Evolutionary conservation across 495 filamentous ascomycete species (phyloP).

Genomic region (Mycothermus thermophilus): DNA sequence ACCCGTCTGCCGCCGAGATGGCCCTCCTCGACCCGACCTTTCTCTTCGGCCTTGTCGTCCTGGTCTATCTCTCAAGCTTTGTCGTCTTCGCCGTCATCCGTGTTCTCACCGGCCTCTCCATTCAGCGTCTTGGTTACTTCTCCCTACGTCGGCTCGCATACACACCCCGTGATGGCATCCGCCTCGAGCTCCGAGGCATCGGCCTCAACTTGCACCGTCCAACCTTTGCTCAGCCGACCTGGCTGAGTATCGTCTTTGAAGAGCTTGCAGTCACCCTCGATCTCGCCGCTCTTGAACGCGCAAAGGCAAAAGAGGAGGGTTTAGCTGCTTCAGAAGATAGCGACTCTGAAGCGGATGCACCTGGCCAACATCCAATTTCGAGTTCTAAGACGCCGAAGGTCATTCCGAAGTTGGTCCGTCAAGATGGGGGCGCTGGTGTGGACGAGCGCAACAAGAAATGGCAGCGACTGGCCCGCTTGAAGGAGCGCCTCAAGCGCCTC

Average conservation of each 20-base stretch:
- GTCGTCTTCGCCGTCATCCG: conserved; percentile 86
- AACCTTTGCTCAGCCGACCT: conserved; percentile 93
- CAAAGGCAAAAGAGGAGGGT: conserved; percentile 18
- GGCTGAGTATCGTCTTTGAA: conserved; percentile 77
- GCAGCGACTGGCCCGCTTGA: conserved; percentile 57
- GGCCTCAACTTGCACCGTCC: conserved; percentile 80
- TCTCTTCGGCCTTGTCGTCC: conserved; percentile 64
- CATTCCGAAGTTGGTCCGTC: conserved; percentile 10
- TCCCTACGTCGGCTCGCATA: conserved; percentile 83
- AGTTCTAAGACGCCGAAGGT: conserved; percentile 12
- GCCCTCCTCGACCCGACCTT: conserved; percentile 56
- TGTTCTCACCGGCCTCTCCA: conserved; percentile 85
- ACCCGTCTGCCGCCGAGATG: conserved; percentile 21
- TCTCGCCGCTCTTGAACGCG: conserved; percentile 44
- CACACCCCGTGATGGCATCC: conserved; percentile 70
- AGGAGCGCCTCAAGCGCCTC: conserved; percentile 71
- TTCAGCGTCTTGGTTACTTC: conserved; percentile 86
- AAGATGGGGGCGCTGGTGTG: conserved; percentile 9
- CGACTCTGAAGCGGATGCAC: conserved; percentile 16
- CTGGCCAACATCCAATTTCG: conserved; percentile 7
- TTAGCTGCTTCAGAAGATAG: conserved; percentile 10
- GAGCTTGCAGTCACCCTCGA: conserved; percentile 79
- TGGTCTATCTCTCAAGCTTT: conserved; percentile 83
- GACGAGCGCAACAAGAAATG: conserved; percentile 56
- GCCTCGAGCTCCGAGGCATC: conserved; percentile 77